A percentile compares a stretch with the other conserved stretches of the same genome.
Evolutionary conservation across 371 early-diverging fungal species (phyloP).

Genomic region (Mucor mucedo): DNA sequence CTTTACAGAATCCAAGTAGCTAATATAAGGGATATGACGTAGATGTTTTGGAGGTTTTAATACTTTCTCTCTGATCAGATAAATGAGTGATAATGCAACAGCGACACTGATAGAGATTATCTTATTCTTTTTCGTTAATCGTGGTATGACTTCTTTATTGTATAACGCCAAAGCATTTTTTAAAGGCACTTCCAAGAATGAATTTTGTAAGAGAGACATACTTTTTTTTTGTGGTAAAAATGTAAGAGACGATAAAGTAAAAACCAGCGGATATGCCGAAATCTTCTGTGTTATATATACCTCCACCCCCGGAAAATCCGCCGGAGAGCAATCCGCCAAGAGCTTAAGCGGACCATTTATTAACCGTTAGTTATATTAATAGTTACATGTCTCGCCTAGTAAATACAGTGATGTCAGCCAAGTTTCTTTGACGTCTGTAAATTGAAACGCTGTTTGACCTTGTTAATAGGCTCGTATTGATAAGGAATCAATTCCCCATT

Average conservation of each 20-base stretch:
- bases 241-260: background rate
- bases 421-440: too few species aligned
- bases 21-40: slow-evolving; percentile 30
- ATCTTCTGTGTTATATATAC: too few species aligned
- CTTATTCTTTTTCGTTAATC: slow-evolving; percentile 11
- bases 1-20: slow-evolving; percentile 5
- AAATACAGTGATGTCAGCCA: too few species aligned
- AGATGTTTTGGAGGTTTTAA: slow-evolving; percentile 24
- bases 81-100: slow-evolving; percentile 8
- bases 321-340: too few species aligned
- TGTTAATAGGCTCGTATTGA: too few species aligned
- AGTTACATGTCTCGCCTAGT: too few species aligned
- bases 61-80: background rate
- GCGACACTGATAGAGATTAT: slow-evolving; percentile 10
- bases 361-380: too few species aligned
- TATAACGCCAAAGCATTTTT: slow-evolving; percentile 3
- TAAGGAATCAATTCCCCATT: too few species aligned
- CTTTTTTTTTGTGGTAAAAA: background rate
- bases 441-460: too few species aligned
- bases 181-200: slow-evolving; percentile 1
- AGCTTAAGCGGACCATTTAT: too few species aligned
- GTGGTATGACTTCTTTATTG: slow-evolving; percentile 4
- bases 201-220: background rate
- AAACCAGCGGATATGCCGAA: too few species aligned
- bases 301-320: too few species aligned